Evolutionary conservation across 768 basidiomycete genomes (phyloP).

Genomic region (Rhodotorula graminis): DNA sequence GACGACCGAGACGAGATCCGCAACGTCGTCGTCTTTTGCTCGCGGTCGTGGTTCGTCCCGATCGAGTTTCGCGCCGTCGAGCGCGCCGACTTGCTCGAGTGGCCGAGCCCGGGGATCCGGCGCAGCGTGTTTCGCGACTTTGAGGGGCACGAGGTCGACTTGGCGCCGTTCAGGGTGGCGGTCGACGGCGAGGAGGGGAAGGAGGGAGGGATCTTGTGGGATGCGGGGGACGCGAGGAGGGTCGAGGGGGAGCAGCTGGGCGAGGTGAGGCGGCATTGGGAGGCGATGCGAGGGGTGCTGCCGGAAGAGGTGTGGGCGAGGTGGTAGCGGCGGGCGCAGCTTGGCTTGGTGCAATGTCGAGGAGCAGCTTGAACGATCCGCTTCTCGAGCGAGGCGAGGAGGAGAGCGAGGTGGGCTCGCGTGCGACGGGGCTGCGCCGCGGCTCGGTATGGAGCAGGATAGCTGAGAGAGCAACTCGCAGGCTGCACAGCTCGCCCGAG

Average conservation of each 20-base stretch:
- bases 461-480: too few relatives aligned
- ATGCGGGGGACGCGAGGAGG: background rate
- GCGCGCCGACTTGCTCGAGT: slow-evolving; percentile 15
- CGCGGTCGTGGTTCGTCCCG: background rate
- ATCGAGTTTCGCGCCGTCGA: slow-evolving; percentile 23
- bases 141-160: slow-evolving; percentile 5
- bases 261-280: slow-evolving; percentile 10
- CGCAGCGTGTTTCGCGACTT: slow-evolving; percentile 6
- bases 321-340: slow-evolving; percentile 5
- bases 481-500: too few relatives aligned
- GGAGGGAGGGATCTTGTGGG: background rate
- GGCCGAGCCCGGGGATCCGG: slow-evolving; percentile 5
- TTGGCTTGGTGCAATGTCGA: too few relatives aligned
- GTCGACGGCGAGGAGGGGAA: background rate
- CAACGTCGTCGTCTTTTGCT: slow-evolving; percentile 38
- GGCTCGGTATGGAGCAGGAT: too few relatives aligned
- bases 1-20: background rate
- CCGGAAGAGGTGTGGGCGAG: slow-evolving; percentile 20
- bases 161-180: slow-evolving; percentile 1
- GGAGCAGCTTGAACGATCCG: too few relatives aligned
- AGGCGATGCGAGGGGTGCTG: slow-evolving; percentile 25
- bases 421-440: too few relatives aligned
- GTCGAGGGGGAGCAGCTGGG: slow-evolving; percentile 19
- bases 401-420: too few relatives aligned
- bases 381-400: too few relatives aligned